Conservation (phyloP, 2,329 filamentous ascomycete genomes). For the Talaromyces amestolkiae region DNA sequence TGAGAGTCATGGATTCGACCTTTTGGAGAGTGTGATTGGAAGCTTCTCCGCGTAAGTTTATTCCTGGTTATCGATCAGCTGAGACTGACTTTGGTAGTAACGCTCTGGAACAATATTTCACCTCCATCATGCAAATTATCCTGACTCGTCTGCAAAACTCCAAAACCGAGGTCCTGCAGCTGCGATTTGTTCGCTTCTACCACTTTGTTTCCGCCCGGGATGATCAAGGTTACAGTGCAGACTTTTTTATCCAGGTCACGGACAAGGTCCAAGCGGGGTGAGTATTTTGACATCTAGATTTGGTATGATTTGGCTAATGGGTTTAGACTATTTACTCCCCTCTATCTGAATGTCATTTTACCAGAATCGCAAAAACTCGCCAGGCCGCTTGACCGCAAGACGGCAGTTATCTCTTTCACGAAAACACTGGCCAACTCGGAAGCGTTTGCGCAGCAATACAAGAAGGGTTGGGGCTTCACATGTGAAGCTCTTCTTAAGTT, state of each 20-base stretch:
- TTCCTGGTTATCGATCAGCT: background rate
- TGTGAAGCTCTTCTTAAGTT: constrained; percentile 86
- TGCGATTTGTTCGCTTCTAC: constrained; percentile 90
- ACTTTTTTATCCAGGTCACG: constrained; percentile 85
- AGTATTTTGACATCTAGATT: constrained; percentile 26
- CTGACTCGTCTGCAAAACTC: constrained; percentile 69
- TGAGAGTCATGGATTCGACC: constrained; percentile 82
- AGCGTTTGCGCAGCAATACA: constrained; percentile 76
- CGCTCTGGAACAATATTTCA: constrained; percentile 72
- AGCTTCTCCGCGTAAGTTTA: constrained; percentile 67
- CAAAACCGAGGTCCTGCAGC: constrained; percentile 79
- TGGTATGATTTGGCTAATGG: background rate
- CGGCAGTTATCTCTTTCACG: constrained; percentile 86
- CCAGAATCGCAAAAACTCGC: constrained; percentile 85
- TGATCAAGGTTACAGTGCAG: constrained; percentile 80
- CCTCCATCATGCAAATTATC: constrained; percentile 75
- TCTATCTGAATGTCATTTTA: constrained; percentile 85
- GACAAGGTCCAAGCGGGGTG: constrained; percentile 72
- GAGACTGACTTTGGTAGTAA: constrained; percentile 43
- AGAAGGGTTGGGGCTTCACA: constrained; percentile 87
- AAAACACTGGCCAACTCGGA: constrained; percentile 86
- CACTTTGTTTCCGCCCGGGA: constrained; percentile 80
- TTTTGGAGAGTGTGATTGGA: constrained; percentile 76
- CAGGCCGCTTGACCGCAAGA: constrained; percentile 85
- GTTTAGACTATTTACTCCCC: constrained; percentile 67